These are phyloP conservation scores for Kazachstania psychrophila DNA, from an alignment of 805 yeast species.

Conservation along the genomic window DNA sequence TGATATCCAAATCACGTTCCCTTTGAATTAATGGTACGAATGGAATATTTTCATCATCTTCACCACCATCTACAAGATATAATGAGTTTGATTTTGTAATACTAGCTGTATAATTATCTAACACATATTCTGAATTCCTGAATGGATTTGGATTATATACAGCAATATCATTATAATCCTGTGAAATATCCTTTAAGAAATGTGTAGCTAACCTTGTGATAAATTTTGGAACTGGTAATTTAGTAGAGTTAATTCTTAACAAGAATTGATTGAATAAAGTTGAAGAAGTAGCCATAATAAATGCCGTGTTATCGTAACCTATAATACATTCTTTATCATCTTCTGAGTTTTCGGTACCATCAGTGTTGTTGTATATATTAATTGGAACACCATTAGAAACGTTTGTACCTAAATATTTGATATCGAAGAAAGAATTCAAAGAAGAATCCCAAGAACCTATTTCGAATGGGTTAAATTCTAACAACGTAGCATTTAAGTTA, in stretches of 20 bases:
- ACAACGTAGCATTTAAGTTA: slow-evolving; percentile 57
- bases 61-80: slow-evolving; percentile 64
- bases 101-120: slow-evolving; percentile 27
- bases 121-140: slow-evolving; percentile 32
- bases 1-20: slow-evolving; percentile 48
- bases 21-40: slow-evolving; percentile 51
- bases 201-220: slow-evolving; percentile 33
- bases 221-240: slow-evolving; percentile 30
- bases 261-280: slow-evolving; percentile 65
- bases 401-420: slow-evolving; percentile 61
- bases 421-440: slow-evolving; percentile 52
- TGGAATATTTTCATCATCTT: slow-evolving; percentile 56
- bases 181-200: slow-evolving; percentile 39
- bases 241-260: slow-evolving; percentile 43
- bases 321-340: slow-evolving; percentile 38
- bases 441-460: slow-evolving; percentile 86
- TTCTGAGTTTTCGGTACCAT: background rate
- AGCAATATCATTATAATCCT: slow-evolving; percentile 57
- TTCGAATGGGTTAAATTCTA: slow-evolving; percentile 57
- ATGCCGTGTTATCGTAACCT: slow-evolving; percentile 78
- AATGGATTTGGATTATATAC: slow-evolving; percentile 66
- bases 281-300: slow-evolving; percentile 74
- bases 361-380: slow-evolving; percentile 6
- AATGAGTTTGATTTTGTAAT: slow-evolving; percentile 37
- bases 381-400: slow-evolving; percentile 50